These are phyloP conservation scores for Talaromyces sp. DNA, from an alignment of 2,329 filamentous ascomycete species.

Conservation along the genomic window DNA sequence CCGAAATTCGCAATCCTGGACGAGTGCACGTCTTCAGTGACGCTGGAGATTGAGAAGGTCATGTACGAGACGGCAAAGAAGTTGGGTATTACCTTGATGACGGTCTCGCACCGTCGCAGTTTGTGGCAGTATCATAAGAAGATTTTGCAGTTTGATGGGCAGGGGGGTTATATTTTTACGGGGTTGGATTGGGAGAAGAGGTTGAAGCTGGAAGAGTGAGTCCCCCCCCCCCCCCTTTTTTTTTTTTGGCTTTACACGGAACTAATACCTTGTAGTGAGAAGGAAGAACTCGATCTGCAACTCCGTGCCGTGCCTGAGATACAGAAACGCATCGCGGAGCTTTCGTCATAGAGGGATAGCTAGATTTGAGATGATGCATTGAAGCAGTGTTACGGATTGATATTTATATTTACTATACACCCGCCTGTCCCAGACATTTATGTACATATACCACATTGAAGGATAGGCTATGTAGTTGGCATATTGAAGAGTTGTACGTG, in stretches of 20 bases:
- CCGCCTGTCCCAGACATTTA: background rate
- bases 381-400: background rate
- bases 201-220: slow-evolving; percentile 76
- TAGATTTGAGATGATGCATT: background rate
- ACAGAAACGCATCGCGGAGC: slow-evolving; percentile 75
- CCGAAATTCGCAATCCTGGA: slow-evolving; percentile 94
- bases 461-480: background rate
- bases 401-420: background rate
- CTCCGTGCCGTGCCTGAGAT: slow-evolving; percentile 82
- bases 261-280: slow-evolving; percentile 55
- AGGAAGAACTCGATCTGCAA: slow-evolving; percentile 83
- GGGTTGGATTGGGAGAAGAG: slow-evolving; percentile 81
- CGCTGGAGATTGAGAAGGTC: slow-evolving; percentile 84
- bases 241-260: background rate
- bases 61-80: slow-evolving; percentile 98
- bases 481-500: background rate
- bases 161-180: slow-evolving; percentile 87
- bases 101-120: slow-evolving; percentile 83
- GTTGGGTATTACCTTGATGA: slow-evolving; percentile 92
- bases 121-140: slow-evolving; percentile 94
- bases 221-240: no score
- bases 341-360: slow-evolving; percentile 47
- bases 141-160: slow-evolving; percentile 94
- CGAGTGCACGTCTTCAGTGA: slow-evolving; percentile 94
- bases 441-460: background rate